Conservation (phyloP, 1,284 basidiomycete species). For the Heimioporus retisporus region DNA sequence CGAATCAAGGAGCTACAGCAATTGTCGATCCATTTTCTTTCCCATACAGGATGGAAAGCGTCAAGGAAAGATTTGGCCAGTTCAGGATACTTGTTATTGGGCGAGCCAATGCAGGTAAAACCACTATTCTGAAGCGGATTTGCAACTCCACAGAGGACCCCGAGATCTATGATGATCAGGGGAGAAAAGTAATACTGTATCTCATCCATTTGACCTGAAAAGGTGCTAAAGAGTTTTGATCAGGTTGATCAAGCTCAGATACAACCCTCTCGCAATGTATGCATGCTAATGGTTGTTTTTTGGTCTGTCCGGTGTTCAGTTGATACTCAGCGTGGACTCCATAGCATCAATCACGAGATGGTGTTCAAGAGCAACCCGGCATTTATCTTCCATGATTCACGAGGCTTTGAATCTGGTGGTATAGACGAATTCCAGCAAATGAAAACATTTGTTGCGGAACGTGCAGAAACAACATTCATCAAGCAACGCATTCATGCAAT, state of each 20-base stretch:
- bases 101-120: no score
- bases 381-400: slow-evolving; percentile 1
- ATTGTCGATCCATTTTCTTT: no score
- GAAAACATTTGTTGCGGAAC: neutral
- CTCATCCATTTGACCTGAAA: neutral
- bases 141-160: neutral
- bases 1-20: no score
- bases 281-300: neutral
- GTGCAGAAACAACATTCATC: neutral
- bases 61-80: no score
- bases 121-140: no score
- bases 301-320: neutral
- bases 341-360: neutral
- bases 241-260: neutral
- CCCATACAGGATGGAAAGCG: no score
- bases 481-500: neutral
- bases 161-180: neutral
- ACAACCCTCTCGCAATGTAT: neutral
- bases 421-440: neutral
- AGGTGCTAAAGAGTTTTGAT: neutral
- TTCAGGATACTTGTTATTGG: no score
- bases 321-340: neutral
- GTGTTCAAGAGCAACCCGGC: neutral
- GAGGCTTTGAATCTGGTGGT: neutral
- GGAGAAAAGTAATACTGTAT: neutral